Conservation (phyloP, 2,329 filamentous ascomycete genomes). For the Fusarium graminum region DNA sequence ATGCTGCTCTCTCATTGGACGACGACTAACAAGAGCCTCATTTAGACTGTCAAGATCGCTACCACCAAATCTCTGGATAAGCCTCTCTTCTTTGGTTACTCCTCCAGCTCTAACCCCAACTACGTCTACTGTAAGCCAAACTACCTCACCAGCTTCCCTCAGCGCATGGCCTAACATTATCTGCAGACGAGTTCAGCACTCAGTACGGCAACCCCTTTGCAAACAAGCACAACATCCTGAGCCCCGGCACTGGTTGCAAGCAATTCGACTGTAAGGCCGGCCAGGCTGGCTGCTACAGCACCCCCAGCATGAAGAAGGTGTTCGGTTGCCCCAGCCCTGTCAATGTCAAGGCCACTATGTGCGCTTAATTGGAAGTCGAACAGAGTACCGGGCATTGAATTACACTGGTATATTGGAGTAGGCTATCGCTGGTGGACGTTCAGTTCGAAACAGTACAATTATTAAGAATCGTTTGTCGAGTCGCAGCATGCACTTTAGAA, state of each 20-base stretch:
- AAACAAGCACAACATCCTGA: constrained; percentile 53
- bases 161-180: constrained; percentile 16
- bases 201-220: constrained; percentile 59
- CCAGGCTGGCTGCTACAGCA: constrained; percentile 57
- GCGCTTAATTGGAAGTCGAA: constrained; percentile 34
- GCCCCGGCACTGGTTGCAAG: constrained; percentile 55
- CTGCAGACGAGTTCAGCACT: constrained; percentile 56
- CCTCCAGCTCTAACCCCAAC: constrained; percentile 53
- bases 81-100: constrained; percentile 60
- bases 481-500: too few relatives aligned
- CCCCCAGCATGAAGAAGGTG: constrained; percentile 54
- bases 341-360: constrained; percentile 52
- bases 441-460: too few relatives aligned
- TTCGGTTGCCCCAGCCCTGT: constrained; percentile 58
- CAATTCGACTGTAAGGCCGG: constrained; percentile 56
- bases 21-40: neutral
- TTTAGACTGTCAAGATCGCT: constrained; percentile 56
- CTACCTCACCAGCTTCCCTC: neutral
- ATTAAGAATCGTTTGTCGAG: too few relatives aligned
- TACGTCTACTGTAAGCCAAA: constrained; percentile 56
- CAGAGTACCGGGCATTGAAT: too few relatives aligned
- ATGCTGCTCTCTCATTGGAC: accelerated
- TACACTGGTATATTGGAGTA: too few relatives aligned
- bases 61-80: constrained; percentile 53
- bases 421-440: too few relatives aligned